Evolutionary conservation across 2,329 filamentous ascomycete genomes (phyloP), one percentile per base, ranked within the genome.

Genomic region (Colletotrichum higginsianum): DNA sequence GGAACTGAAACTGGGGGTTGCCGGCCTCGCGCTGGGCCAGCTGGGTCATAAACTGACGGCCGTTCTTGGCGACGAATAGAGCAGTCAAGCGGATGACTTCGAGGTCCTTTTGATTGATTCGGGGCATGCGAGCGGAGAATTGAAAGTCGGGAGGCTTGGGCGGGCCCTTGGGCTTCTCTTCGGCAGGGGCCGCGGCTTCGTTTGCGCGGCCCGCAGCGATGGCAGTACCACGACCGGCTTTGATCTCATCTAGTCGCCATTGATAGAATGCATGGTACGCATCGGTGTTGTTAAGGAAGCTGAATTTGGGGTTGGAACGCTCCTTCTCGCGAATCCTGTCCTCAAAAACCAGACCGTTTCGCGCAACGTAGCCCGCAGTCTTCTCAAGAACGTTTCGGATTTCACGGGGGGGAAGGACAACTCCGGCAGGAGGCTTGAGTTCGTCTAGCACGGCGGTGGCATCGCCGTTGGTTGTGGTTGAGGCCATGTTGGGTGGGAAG

Each of bases 41-140:
- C 66, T 92, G 90, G 26, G 95, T 98, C 89, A 98, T 94, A 84
- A 96, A 99, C 73, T 93, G 91, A 73, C 95, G 92, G 16, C 96
- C 96, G 78, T 97, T 96, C 83, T 96, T 95, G 63, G 96, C 96
- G 61, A 96, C 94, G 82, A 96, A 98, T 35, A 97, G 86, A 23
- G 96, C 96, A 46, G 96, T 98, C 78, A 98, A 83, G 67, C 89
- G 87, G 67, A 93, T 86, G 61, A 92, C 86, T 76, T 92, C 90
- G 74, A 98, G 85, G 86, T 99, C 96, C 82, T 97, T 94, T 75
- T 97, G 94, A 83, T 93, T 98, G 84, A 99, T 98, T 76, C 95
- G 96, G 69, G 96, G 96, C 94, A 98, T 98, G 80, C 95, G 93
- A 76, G 96, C 95, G 67, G 94, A 98, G 84, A 98, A 99, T 76